Conservation (phyloP, 306 rosid species). For the Lathyrus tuberosus region DNA sequence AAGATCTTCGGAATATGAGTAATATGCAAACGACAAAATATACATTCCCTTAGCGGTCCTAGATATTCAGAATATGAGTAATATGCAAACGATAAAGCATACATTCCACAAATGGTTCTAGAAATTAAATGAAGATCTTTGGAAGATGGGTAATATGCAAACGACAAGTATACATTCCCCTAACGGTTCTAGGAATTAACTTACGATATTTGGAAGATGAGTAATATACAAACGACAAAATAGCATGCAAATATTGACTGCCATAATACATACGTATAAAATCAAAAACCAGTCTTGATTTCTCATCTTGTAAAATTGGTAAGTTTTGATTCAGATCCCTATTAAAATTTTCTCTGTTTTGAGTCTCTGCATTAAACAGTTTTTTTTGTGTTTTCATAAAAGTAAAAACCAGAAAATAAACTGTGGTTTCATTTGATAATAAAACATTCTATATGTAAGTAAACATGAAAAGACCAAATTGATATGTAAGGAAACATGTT, state of each 20-base stretch:
- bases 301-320: background rate
- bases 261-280: background rate
- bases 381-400: background rate
- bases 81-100: background rate
- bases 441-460: background rate
- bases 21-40: slow-evolving; percentile 16
- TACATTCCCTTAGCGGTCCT: no score
- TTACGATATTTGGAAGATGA: background rate
- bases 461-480: background rate
- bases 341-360: background rate
- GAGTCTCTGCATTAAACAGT: background rate
- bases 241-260: background rate
- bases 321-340: background rate
- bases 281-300: background rate
- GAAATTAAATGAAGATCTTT: slow-evolving; percentile 7
- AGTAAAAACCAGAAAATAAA: background rate
- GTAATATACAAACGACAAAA: slow-evolving; percentile 23
- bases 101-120: background rate
- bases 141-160: no score
- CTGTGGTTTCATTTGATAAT: background rate
- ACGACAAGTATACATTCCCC: background rate
- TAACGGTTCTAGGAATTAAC: slow-evolving; percentile 11
- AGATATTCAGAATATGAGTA: background rate
- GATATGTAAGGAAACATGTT: background rate
- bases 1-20: background rate